Percentiles rank a stretch among this genome's conserved stretches.
Conservation (phyloP, 441 rosid species). For the Gossypium armourianum region DNA sequence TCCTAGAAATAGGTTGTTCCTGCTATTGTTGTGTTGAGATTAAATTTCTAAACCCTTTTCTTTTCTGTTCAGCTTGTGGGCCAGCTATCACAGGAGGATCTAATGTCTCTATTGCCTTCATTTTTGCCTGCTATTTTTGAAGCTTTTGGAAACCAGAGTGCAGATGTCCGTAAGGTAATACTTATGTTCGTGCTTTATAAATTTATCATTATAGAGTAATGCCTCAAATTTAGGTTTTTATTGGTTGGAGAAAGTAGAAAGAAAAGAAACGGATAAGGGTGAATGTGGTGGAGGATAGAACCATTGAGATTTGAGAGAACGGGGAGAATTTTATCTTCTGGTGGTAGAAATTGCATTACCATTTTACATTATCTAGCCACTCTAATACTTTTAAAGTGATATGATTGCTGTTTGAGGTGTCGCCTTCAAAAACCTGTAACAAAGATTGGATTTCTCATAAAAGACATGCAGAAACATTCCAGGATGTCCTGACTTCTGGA, state of each 20-base stretch:
- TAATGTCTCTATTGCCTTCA: constrained; percentile 68
- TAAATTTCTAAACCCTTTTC: constrained; percentile 3
- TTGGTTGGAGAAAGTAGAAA: not conserved
- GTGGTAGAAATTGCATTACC: not conserved
- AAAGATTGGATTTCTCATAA: not conserved
- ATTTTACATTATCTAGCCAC: not conserved
- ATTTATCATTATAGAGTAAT: not conserved
- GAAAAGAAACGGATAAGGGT: not conserved
- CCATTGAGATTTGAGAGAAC: not conserved
- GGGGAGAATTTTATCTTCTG: not conserved
- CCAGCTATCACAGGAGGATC: constrained; percentile 73
- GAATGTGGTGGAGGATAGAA: not conserved
- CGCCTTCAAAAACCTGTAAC: not conserved
- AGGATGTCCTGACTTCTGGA: not conserved
- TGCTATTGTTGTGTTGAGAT: not conserved
- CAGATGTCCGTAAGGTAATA: constrained; percentile 90
- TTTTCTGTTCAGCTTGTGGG: constrained; percentile 62
- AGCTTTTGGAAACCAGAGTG: constrained; percentile 92
- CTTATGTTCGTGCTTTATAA: not conserved
- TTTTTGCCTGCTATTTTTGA: constrained; percentile 87
- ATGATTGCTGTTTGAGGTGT: not conserved
- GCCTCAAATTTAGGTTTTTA: not conserved
- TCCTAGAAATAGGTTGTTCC: not conserved
- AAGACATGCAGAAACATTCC: not conserved
- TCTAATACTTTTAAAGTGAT: not conserved